Conservation (phyloP, 768 basidiomycete species). For the Cystobasidium onofrii region DNA sequence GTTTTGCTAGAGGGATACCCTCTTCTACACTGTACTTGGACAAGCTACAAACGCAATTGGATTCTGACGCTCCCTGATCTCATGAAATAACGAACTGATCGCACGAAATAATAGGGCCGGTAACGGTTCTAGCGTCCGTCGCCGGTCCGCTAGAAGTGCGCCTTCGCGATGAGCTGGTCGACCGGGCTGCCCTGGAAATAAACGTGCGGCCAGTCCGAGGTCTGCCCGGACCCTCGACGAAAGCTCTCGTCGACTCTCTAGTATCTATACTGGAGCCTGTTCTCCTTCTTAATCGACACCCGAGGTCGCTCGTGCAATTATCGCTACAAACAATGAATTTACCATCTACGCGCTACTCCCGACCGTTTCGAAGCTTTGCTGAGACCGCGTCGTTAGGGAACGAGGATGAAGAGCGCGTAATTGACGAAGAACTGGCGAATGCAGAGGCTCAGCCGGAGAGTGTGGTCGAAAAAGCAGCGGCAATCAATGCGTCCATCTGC, state of each 20-base stretch:
- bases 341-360: conserved; percentile 35
- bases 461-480: conserved; percentile 40
- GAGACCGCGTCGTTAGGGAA: neutral
- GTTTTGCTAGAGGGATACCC: conserved; percentile 14
- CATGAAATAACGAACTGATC: too few species aligned
- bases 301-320: conserved; percentile 48
- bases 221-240: conserved; percentile 45
- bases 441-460: neutral
- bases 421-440: neutral
- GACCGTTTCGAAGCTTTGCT: conserved; percentile 32
- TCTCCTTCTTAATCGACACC: conserved; percentile 45
- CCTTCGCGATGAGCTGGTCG: conserved; percentile 46
- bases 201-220: conserved; percentile 46
- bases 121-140: conserved; percentile 45
- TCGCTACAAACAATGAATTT: conserved; percentile 46
- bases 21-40: neutral
- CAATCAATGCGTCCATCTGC: conserved; percentile 46
- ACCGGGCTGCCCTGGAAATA: conserved; percentile 47
- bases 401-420: conserved; percentile 15
- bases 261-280: conserved; percentile 43
- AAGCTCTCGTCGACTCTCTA: conserved; percentile 44
- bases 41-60: too few species aligned
- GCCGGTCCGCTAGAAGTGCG: conserved; percentile 48
- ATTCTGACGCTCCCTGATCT: too few species aligned
- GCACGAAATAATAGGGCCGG: too few species aligned